A percentile compares a stretch with the other conserved stretches of the same genome.
Conservation (phyloP, 139 green algal species). For the Zygnema cylindricum region DNA sequence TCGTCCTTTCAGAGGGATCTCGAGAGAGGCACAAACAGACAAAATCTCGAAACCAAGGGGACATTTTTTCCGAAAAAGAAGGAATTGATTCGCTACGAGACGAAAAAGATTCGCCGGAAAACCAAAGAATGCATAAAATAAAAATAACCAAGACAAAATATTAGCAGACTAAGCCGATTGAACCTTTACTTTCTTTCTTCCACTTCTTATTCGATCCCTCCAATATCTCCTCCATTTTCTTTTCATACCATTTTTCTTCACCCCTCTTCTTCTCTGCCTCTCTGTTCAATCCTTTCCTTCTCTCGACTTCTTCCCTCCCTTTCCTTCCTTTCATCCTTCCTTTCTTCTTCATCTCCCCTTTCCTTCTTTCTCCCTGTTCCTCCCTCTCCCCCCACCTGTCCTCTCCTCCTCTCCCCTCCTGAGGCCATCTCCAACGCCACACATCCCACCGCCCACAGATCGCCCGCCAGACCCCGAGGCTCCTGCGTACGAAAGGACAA, state of each 20-base stretch:
- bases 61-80: background rate
- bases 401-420: background rate
- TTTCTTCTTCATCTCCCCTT: background rate
- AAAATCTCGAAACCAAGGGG: background rate
- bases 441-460: background rate
- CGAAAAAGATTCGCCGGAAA: background rate
- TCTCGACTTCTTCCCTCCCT: background rate
- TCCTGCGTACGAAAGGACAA: background rate
- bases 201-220: no score
- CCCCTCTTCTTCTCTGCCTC: no score
- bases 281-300: no score
- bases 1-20: background rate
- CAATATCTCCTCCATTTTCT: background rate
- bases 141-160: background rate
- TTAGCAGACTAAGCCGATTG: no score
- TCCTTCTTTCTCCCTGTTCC: background rate
- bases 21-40: background rate
- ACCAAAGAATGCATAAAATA: no score
- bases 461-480: background rate
- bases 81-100: background rate
- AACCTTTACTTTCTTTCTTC: no score
- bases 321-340: background rate
- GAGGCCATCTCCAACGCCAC: background rate
- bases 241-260: background rate
- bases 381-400: constrained; percentile 11